A percentile compares a stretch with the other conserved stretches of the same genome.
Evolutionary conservation across 768 basidiomycete genomes (phyloP).

Genomic region (Leccinum incarnatum): DNA sequence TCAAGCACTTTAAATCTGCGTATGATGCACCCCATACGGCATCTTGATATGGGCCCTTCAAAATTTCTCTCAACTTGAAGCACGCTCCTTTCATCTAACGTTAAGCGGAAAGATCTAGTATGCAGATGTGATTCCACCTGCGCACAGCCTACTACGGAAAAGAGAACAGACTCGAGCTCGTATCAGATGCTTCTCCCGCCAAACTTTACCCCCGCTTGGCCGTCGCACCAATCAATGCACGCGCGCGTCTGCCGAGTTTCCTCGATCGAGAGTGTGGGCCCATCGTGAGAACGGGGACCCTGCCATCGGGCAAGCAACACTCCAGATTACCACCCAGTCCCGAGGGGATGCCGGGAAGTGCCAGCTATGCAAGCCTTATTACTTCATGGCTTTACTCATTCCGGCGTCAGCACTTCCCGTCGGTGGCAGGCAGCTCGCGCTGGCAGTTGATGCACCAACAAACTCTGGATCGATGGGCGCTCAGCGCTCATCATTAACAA

Average conservation of each 20-base stretch:
- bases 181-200: conserved; percentile 8
- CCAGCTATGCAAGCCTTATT: conserved; percentile 19
- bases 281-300: conserved; percentile 12
- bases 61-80: conserved; percentile 23
- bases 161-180: conserved; percentile 5
- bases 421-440: conserved; percentile 15
- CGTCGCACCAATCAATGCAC: background rate
- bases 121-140: conserved; percentile 31
- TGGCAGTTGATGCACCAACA: conserved; percentile 28
- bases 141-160: conserved; percentile 25
- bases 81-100: conserved; percentile 37
- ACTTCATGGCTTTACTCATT: conserved; percentile 19
- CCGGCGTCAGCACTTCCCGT: conserved; percentile 13
- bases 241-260: background rate
- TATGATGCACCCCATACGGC: conserved; percentile 35
- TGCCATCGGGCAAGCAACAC: conserved; percentile 5
- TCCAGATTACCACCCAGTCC: conserved; percentile 3
- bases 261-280: background rate
- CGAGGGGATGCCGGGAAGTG: conserved; percentile 22
- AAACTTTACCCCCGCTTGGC: conserved; percentile 15
- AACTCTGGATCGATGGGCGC: conserved; percentile 15
- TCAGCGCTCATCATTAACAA: conserved; percentile 9
- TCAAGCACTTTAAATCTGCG: conserved; percentile 33
- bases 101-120: conserved; percentile 35
- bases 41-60: conserved; percentile 31